Percentiles rank a stretch among this genome's conserved stretches.
Evolutionary conservation across 306 rosid genomes (phyloP).

Genomic region (Fragaria vesca): DNA sequence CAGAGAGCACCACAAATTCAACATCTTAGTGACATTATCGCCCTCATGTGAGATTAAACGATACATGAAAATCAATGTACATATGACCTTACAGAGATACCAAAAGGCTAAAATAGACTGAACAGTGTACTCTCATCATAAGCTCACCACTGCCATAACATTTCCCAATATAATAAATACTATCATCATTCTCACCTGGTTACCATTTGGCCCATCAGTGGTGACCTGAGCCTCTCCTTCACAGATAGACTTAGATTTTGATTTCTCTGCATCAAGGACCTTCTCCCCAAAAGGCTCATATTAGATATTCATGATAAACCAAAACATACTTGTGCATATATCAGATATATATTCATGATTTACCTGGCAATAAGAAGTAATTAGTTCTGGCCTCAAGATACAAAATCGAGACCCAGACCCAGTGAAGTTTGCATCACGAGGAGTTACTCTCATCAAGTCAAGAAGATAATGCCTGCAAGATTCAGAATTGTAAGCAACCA

Average conservation of each 20-base stretch:
- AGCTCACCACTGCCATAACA: constrained; percentile 9
- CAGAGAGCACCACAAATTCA: constrained; percentile 13
- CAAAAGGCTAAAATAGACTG: not conserved
- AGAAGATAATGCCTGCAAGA: constrained; percentile 85
- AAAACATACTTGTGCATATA: constrained; percentile 4
- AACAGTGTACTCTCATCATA: constrained; percentile 1
- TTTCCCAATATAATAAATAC: not conserved
- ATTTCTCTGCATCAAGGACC: constrained; percentile 60
- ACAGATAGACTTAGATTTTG: constrained; percentile 46
- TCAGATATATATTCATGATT: not conserved
- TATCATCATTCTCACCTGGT: constrained; percentile 34
- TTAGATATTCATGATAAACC: constrained; percentile 17
- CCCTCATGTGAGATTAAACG: not conserved
- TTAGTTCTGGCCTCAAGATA: constrained; percentile 84
- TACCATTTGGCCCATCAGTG: constrained; percentile 39
- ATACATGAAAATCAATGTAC: not conserved
- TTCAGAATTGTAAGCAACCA: constrained; percentile 2
- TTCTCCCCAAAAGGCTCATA: constrained; percentile 34
- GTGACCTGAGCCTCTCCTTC: constrained; percentile 39
- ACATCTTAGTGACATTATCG: not conserved
- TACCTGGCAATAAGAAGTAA: constrained; percentile 86
- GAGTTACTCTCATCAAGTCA: constrained; percentile 96
- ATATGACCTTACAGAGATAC: not conserved
- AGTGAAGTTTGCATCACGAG: constrained; percentile 89
- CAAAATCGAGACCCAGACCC: constrained; percentile 89